A percentile compares a stretch with the other conserved stretches of the same genome.
phyloP scores from a whole-genome alignment of 2,329 filamentous ascomycete species.

The Ophiostoma sp. region DNA sequence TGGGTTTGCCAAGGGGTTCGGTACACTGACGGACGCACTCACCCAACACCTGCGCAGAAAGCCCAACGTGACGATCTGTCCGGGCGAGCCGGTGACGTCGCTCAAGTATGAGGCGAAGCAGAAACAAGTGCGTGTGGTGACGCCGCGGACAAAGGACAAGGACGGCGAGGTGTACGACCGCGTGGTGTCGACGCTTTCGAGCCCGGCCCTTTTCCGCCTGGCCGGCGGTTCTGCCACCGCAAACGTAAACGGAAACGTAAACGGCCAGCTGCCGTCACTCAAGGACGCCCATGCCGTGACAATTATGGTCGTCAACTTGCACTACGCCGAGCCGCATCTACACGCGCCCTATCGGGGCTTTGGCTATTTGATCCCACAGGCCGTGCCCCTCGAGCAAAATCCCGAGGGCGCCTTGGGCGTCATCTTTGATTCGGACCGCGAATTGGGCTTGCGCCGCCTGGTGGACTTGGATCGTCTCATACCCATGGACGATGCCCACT shows the following conservation, averaged over 20 bases:
- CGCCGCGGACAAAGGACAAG: slow-evolving; percentile 11
- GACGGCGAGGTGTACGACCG: slow-evolving; percentile 49
- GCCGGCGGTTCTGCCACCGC: slow-evolving; percentile 32
- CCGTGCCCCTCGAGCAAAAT: slow-evolving; percentile 39
- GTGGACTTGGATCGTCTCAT: slow-evolving; percentile 46
- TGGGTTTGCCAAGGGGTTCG: slow-evolving; percentile 61
- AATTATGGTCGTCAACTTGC: slow-evolving; percentile 91
- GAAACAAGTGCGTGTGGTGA: slow-evolving; percentile 9
- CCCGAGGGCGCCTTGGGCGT: slow-evolving; percentile 66
- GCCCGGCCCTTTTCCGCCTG: slow-evolving; percentile 42
- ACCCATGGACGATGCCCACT: not conserved
- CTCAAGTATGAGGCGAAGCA: slow-evolving; percentile 42
- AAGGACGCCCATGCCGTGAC: slow-evolving; percentile 65
- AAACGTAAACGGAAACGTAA: slow-evolving; percentile 30
- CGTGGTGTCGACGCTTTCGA: slow-evolving; percentile 65
- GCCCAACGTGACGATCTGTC: slow-evolving; percentile 61
- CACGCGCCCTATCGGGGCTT: slow-evolving; percentile 68
- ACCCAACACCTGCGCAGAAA: slow-evolving; percentile 50
- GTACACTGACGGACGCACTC: slow-evolving; percentile 59
- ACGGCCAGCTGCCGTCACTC: slow-evolving; percentile 49
- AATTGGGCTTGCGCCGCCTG: slow-evolving; percentile 41
- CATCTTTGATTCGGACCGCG: slow-evolving; percentile 79
- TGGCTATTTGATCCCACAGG: slow-evolving; percentile 86
- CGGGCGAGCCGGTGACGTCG: slow-evolving; percentile 48
- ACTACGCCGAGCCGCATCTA: slow-evolving; percentile 67